These are phyloP conservation scores for Fraxinus greggii DNA, from an alignment of 305 asterid genomes.

Conservation along the genomic window DNA sequence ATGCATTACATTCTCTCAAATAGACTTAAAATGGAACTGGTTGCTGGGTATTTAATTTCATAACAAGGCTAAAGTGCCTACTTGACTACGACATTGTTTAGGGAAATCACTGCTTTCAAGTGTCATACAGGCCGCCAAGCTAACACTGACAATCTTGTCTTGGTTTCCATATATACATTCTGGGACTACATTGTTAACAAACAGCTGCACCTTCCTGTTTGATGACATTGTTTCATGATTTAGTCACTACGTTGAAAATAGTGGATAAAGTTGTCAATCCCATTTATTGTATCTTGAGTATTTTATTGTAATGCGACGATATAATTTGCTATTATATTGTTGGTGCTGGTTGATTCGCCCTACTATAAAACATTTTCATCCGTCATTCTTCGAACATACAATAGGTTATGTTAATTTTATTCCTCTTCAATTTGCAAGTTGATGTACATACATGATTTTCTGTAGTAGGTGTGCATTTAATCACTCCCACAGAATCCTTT, in stretches of 20 bases:
- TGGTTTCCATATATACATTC: background rate
- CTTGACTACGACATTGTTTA: background rate
- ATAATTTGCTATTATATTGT: background rate
- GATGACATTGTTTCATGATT: background rate
- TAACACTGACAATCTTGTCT: background rate
- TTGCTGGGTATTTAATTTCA: background rate
- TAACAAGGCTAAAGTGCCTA: background rate
- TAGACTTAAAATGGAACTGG: background rate
- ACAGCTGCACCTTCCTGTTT: background rate
- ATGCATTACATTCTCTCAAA: background rate
- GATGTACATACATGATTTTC: background rate
- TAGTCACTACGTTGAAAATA: background rate
- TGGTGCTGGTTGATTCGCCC: background rate
- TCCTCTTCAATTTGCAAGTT: background rate
- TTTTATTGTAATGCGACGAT: background rate
- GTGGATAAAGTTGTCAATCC: background rate
- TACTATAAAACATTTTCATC: background rate
- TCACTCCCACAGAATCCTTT: conserved; percentile 4
- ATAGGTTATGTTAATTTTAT: background rate
- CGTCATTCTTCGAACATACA: background rate
- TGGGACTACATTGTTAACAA: background rate
- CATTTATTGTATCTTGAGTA: background rate
- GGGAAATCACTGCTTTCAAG: background rate
- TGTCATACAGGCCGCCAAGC: background rate
- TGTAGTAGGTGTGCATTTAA: background rate